Evolutionary conservation across 2,329 filamentous ascomycete species (phyloP), one percentile per base, ranked within the genome.

Genomic region (Aspergillus ibericus): DNA sequence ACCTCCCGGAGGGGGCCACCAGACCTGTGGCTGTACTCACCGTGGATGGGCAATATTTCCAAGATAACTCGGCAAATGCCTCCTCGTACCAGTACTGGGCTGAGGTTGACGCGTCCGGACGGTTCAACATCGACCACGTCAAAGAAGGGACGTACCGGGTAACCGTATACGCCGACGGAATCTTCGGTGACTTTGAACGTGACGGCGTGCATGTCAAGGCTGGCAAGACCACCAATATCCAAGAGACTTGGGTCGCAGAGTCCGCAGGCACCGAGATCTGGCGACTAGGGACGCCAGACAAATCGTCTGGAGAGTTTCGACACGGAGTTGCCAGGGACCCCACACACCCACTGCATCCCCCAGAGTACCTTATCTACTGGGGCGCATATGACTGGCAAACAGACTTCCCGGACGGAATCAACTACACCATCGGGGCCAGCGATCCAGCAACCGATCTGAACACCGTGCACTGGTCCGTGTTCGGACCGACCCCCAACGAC

Each of bases 401-500:
- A 1, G 85, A 88, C 47, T 88, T 87, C 63, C 85, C 85, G 0
- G 63, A 81, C 0, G 85, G 86, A 4, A 79, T 88, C 0, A 77
- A 75, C 20, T 89, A 83, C 72, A 79, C 80, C 13, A 80, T 88
- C 1, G 85, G 85, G 9, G 71, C 80, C 66, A 81, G 80, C 59
- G 71, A 83, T 25, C 76, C 75, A 16, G 72, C 72, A 0, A 69
- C 73, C 10, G 83, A 86, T 64, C 76, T 86, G 59, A 88, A 88
- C 70, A 87, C 87, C 56, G 82, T 88, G 4, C 86, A 88, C 68
- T 88, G 85, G 86, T 83, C 81, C 57, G 84, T 85, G 8, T 88
- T 86, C 64, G 85, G 85, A 75, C 69, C 67, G 5, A 70, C 67
- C 0, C 62, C 68, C 4, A 64, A 64, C 15, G 78, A 78, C 61